Evolutionary conservation across 208 protist genomes (phyloP), one percentile per base, ranked within the genome.

Genomic region (Herpetomonas samuelpessoai): DNA sequence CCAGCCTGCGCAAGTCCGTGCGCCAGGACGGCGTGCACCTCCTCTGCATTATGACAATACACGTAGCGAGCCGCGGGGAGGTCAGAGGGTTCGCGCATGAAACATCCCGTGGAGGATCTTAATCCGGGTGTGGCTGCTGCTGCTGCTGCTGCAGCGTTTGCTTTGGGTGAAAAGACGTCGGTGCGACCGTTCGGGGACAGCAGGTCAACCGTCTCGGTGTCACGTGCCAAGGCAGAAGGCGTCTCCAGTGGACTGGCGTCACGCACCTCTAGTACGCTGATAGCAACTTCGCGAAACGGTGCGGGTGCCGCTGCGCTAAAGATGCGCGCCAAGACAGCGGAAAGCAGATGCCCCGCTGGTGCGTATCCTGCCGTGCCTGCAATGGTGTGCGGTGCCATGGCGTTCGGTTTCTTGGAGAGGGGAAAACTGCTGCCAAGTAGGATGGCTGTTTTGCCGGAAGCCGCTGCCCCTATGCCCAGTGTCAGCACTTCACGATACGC

Each of bases 31-130:
- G 38, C 31, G 10, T 64, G 27, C 31, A 59, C 57, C 57, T 81
- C 69, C 19, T 39, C 3, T 7, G 29, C 31, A 22, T 27, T 57
- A 12, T 26, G 27, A 44, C 59, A 65, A 1, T 44, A 53, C 22
- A 81, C 65, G 51, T 81, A 81, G 38, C 60, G 69, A 21, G 65
- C 46, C 41, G 74, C 74, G 1, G 74, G 74, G 51, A 81, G 75
- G 30, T 81, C 74, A 1, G 68, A 57, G 35, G 56, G 57, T 48
- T 73, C 69, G 14, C 57, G 59, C 74, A 81, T 76, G 57, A 81
- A 81, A 39, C 71, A 72, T 12, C 71, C 59, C 16, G 71, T 24
- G 70, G n/a, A n/a, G n/a, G n/a, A n/a, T n/a, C n/a, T n/a, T n/a
- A n/a, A n/a, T n/a, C n/a, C 35, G 24, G n/a, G 31, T 21, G 21